Conservation (phyloP, 177 flowering plant genomes). For the Telopea speciosissima region DNA sequence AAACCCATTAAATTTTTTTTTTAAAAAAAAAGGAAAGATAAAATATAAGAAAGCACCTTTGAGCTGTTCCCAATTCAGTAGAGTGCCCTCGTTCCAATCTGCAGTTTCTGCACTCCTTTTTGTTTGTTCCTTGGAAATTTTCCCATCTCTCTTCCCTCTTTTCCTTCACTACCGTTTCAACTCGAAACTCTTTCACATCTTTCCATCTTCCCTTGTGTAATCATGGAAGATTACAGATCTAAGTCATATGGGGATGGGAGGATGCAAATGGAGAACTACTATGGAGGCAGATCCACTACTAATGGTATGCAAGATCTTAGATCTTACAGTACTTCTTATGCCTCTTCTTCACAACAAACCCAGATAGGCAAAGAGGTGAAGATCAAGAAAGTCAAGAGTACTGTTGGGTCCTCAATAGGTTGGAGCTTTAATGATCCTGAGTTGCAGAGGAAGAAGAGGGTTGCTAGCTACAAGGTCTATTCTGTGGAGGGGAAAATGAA, state of each 20-base stretch:
- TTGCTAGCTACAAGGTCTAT: slow-evolving; percentile 57
- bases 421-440: slow-evolving; percentile 55
- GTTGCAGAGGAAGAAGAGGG: slow-evolving; percentile 63
- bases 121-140: neutral
- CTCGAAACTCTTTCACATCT: neutral
- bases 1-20: no score
- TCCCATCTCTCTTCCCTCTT: neutral
- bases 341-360: slow-evolving; percentile 25
- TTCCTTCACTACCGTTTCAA: neutral
- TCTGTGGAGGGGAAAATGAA: slow-evolving; percentile 53
- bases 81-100: neutral
- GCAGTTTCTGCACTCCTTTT: neutral
- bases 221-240: slow-evolving; percentile 68
- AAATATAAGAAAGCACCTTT: neutral
- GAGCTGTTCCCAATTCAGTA: slow-evolving; percentile 12
- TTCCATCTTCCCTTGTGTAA: neutral
- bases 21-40: no score
- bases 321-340: slow-evolving; percentile 59
- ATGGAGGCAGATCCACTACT: slow-evolving; percentile 25
- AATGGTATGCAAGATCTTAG: slow-evolving; percentile 59
- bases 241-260: slow-evolving; percentile 61
- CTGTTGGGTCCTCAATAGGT: slow-evolving; percentile 23
- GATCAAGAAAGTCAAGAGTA: slow-evolving; percentile 42
- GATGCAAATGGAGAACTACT: slow-evolving; percentile 38
- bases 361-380: slow-evolving; percentile 34